Evolutionary conservation across 2,329 filamentous ascomycete genomes (phyloP).

Genomic region (Talaromyces sp.): DNA sequence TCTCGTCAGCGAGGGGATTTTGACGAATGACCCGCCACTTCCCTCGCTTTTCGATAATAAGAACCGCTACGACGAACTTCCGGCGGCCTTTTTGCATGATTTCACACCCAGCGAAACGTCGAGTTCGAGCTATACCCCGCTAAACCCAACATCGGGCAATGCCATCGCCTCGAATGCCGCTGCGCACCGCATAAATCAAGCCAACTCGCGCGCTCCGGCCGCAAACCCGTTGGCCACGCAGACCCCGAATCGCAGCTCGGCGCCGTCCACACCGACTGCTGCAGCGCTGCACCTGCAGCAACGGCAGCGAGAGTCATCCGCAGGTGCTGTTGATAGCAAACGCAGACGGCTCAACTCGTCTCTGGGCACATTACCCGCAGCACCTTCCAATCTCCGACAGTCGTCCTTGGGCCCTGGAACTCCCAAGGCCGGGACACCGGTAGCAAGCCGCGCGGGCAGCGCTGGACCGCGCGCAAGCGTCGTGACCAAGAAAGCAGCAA

Average conservation of each 20-base stretch:
- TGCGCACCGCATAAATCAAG: conserved; percentile 44
- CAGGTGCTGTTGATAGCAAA: conserved; percentile 51
- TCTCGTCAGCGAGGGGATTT: conserved; percentile 53
- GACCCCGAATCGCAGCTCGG: conserved; percentile 36
- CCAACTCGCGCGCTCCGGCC: conserved; percentile 19
- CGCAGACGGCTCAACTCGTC: conserved; percentile 52
- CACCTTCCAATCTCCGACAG: conserved; percentile 53
- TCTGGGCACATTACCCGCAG: conserved; percentile 48
- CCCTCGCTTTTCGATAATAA: conserved; percentile 53
- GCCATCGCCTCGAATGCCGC: conserved; percentile 48
- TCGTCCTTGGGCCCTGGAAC: conserved; percentile 59
- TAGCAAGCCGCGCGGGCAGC: conserved; percentile 51
- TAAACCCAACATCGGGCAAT: conserved; percentile 53
- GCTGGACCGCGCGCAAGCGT: conserved; percentile 45
- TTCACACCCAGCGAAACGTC: conserved; percentile 31
- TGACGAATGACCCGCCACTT: conserved; percentile 53
- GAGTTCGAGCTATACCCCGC: conserved; percentile 40
- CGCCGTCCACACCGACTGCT: conserved; percentile 39
- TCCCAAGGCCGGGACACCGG: conserved; percentile 52
- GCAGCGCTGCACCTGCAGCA: conserved; percentile 37
- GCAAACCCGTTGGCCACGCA: conserved; percentile 37
- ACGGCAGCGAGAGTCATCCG: conserved; percentile 50
- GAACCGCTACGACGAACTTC: conserved; percentile 36
- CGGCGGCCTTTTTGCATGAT: conserved; percentile 47
- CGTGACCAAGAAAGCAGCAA: conserved; percentile 39